Base-by-base conservation (phyloP, 2,329 filamentous ascomycete genomes). In the Ascocoryne sarcoides region DNA sequence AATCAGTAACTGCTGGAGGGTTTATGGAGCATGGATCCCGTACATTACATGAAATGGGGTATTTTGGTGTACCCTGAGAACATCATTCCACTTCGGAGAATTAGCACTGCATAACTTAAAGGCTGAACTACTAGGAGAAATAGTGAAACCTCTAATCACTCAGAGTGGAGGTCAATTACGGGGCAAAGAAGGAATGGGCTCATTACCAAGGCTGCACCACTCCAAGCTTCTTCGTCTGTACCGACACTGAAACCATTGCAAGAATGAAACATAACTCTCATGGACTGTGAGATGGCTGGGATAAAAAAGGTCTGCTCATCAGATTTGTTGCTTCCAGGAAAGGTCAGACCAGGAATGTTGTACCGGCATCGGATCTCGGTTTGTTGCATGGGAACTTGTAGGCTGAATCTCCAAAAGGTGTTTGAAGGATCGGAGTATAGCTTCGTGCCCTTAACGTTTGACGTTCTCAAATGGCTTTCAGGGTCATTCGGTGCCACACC, bases 81-180 rank as follows among this genome's bases (percentile, higher is more conserved):
- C 89, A 58, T 98, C 90, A 55, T 92, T 86, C 92, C 92, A 98
- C n/a, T n/a, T n/a, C n/a, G n/a, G n/a, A n/a, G n/a, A n/a, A n/a
- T n/a, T n/a, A n/a, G n/a, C n/a, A n/a, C n/a, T n/a, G n/a, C n/a
- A n/a, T n/a, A n/a, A n/a, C n/a, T n/a, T n/a, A n/a, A n/a, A n/a
- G n/a, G n/a, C n/a, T n/a, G n/a, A n/a, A n/a, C n/a, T n/a, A n/a
- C n/a, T n/a, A n/a, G n/a, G n/a, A n/a, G n/a, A n/a, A n/a, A n/a
- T n/a, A n/a, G n/a, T n/a, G n/a, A n/a, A n/a, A n/a, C n/a, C n/a
- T n/a, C n/a, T n/a, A n/a, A n/a, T n/a, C n/a, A n/a, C n/a, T n/a
- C n/a, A n/a, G n/a, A n/a, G n/a, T n/a, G n/a, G n/a, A n/a, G n/a
- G n/a, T n/a, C n/a, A n/a, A n/a, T n/a, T n/a, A n/a, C n/a, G n/a